Percentiles rank a stretch among this genome's conserved stretches.
These are phyloP conservation scores for Aspergillus conjunctus DNA, from an alignment of 495 filamentous ascomycete genomes.

Conservation along the genomic window DNA sequence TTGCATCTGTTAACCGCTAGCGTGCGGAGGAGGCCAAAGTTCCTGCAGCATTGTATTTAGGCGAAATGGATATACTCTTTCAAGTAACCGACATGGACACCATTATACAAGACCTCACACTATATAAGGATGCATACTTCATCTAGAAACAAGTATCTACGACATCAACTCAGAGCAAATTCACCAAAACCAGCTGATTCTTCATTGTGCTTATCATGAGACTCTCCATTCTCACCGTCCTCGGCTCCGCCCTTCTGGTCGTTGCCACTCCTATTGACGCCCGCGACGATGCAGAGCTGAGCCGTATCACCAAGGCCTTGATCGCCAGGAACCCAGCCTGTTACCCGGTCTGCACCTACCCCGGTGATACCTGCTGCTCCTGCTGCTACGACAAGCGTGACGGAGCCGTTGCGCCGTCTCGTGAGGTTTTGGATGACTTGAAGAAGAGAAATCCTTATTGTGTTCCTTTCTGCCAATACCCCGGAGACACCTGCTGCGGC, in stretches of 20 bases:
- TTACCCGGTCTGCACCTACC: neutral
- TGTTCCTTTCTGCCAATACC: constrained; percentile 7
- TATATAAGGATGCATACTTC: neutral
- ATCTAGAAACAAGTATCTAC: neutral
- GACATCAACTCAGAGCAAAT: neutral
- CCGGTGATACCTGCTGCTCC: constrained; percentile 2
- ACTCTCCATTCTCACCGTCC: neutral
- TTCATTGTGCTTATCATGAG: neutral
- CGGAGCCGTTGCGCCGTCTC: neutral
- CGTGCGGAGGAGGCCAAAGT: neutral
- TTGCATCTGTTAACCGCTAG: neutral
- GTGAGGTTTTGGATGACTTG: neutral
- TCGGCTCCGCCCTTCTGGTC: constrained; percentile 1
- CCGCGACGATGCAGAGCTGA: neutral
- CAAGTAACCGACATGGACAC: neutral
- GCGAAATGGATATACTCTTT: neutral
- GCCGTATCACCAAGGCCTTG: neutral
- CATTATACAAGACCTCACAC: neutral
- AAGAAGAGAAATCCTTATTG: constrained; percentile 1
- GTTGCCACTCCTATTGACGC: neutral
- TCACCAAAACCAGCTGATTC: neutral
- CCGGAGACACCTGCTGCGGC: neutral
- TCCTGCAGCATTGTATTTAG: neutral
- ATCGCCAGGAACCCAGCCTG: neutral
- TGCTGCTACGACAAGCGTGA: constrained; percentile 4